A percentile compares a stretch with the other conserved stretches of the same genome.
Evolutionary conservation across 2,329 filamentous ascomycete species (phyloP).

Genomic region (Penicillium brasilianum): DNA sequence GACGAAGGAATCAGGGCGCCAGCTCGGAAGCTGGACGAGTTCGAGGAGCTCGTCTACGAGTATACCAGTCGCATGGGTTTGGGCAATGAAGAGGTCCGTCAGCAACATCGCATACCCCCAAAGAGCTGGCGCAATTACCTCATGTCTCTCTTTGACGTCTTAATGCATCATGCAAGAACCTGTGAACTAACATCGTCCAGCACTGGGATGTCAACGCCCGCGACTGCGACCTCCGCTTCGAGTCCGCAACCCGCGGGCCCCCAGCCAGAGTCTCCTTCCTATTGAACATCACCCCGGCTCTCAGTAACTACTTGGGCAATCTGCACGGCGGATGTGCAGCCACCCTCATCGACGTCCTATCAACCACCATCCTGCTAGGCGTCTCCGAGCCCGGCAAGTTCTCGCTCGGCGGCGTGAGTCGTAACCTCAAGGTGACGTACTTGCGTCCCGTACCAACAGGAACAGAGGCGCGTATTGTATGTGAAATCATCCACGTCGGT

Average conservation of each 20-base stretch:
- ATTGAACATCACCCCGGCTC: conserved; percentile 74
- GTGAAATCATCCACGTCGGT: conserved; percentile 64
- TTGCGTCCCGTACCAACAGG: conserved; percentile 64
- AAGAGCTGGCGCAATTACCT: background rate
- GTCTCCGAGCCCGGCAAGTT: conserved; percentile 65
- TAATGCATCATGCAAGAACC: background rate
- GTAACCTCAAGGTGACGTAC: conserved; percentile 70
- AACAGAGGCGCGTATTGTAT: conserved; percentile 58
- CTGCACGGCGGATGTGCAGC: conserved; percentile 81
- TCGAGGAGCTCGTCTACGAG: conserved; percentile 39
- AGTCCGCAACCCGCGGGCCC: conserved; percentile 44
- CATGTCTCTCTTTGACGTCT: background rate
- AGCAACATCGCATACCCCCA: background rate
- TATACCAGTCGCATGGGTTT: conserved; percentile 31
- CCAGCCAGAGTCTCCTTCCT: conserved; percentile 42
- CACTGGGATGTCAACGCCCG: conserved; percentile 38
- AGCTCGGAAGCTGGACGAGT: conserved; percentile 36
- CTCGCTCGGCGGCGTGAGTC: conserved; percentile 66
- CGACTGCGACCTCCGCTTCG: conserved; percentile 42
- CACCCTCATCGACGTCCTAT: conserved; percentile 70
- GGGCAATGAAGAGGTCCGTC: conserved; percentile 28
- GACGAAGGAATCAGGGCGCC: conserved; percentile 26
- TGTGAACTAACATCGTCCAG: conserved; percentile 26
- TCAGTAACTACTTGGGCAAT: conserved; percentile 91
- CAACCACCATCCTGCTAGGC: conserved; percentile 63